Evolutionary conservation across 2,329 filamentous ascomycete species (phyloP), one percentile per base, ranked within the genome.

Genomic region (Phaeosphaeriaceae sp.): DNA sequence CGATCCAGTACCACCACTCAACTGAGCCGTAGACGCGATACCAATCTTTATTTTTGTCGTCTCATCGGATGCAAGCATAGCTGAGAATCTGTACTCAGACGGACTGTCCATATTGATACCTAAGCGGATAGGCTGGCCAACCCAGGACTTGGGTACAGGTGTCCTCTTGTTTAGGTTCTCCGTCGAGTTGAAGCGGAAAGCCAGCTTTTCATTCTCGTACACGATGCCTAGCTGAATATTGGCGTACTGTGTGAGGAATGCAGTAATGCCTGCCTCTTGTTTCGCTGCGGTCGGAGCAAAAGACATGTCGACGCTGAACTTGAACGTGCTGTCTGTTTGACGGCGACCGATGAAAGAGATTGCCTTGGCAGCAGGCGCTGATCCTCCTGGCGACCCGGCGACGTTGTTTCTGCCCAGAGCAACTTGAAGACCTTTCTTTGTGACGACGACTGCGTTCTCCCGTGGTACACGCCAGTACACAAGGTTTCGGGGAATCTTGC

Each of bases 241-340:
- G 52, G 85, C 80, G 53, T 81, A 79, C 63, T 86, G 65, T 0
- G 82, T 85, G 22, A 87, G 71, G 63, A 87, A 86, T 0, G 80
- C 77, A 0, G 80, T 82, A 1, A 86, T 72, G 0, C 85, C 85
- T 1, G 84, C 82, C 63, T 87, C 85, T 52, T 84, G 78, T 0
- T 79, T 78, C 1, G 67, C 53, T 0, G 56, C 57, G 0, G 66
- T 66, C 0, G 84, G 79, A 0, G 67, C 56, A 17, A 64, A 67
- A 7, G 51, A 52, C 20, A 87, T 49, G 55, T 85, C 77, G 2
- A 84, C 79, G 48, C 76, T 80, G 65, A 78, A 87, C 0, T 76
- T 80, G 68, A 87, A 87, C 0, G 84, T 72, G 0, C 82, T 84
- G 58, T 86, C 79, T 2, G 82, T 82, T 65, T 87, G 85, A 1